phyloP scores from a whole-genome alignment of 2,329 filamentous ascomycete species.

The Thielaviopsis ethacetica region DNA sequence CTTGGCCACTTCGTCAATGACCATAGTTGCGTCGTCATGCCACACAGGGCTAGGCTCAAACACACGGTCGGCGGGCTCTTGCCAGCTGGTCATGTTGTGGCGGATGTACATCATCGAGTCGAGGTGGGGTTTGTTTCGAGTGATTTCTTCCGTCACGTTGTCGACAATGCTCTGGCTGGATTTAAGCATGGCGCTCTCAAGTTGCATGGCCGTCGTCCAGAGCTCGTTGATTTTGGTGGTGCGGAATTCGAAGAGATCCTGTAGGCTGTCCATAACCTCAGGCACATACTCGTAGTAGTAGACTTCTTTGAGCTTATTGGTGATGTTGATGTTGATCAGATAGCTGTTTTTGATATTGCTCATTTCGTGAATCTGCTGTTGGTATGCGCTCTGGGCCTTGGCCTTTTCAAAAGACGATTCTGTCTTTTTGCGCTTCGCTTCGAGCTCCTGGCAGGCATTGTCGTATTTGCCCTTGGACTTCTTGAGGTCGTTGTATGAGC shows the following conservation, averaged over 20 bases:
- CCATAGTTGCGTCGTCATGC: constrained; percentile 82
- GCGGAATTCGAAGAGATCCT: constrained; percentile 83
- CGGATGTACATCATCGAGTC: constrained; percentile 97
- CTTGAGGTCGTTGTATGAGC: constrained; percentile 66
- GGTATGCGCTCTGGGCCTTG: constrained; percentile 82
- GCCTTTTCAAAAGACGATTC: constrained; percentile 87
- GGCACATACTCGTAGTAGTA: constrained; percentile 97
- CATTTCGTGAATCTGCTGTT: constrained; percentile 88
- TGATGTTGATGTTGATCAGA: constrained; percentile 86
- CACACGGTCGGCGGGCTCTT: constrained; percentile 66
- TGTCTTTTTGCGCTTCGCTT: constrained; percentile 84
- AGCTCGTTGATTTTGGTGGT: constrained; percentile 69
- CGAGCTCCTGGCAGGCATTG: constrained; percentile 80
- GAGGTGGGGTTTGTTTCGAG: constrained; percentile 70
- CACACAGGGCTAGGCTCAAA: constrained; percentile 95
- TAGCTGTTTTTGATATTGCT: constrained; percentile 98
- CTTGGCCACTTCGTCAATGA: constrained; percentile 73
- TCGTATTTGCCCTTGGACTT: constrained; percentile 94
- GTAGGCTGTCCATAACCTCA: constrained; percentile 79
- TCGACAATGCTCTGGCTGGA: constrained; percentile 57
- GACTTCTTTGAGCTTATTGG: constrained; percentile 92
- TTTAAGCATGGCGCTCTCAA: constrained; percentile 66
- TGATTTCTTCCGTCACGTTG: constrained; percentile 63
- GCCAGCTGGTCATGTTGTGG: constrained; percentile 71
- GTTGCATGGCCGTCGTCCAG: constrained; percentile 63